Conservation (phyloP, 306 rosid species). For the Pterocarpus santalinus region DNA sequence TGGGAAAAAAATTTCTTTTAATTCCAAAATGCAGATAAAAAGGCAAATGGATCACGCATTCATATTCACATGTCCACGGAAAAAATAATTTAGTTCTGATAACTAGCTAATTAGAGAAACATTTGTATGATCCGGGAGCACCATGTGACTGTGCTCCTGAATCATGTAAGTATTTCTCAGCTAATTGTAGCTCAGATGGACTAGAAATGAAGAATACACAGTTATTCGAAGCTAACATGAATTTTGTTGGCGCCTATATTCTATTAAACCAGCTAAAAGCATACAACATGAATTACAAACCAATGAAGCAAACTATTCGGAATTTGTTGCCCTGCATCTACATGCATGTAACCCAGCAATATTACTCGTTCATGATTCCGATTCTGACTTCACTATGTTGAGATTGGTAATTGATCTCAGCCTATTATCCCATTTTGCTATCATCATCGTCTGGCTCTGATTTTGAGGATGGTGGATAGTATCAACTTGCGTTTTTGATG, state of each 20-base stretch:
- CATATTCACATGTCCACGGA: no score
- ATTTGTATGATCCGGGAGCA: no score
- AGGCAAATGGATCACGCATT: no score
- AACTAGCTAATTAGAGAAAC: not conserved
- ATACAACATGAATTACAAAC: not conserved
- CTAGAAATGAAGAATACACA: not conserved
- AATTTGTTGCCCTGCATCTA: not conserved
- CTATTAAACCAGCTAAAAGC: not conserved
- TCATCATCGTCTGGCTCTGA: not conserved
- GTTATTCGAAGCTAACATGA: not conserved
- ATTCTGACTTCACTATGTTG: not conserved
- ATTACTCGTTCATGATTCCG: not conserved
- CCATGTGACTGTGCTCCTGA: no score
- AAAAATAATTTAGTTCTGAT: not conserved
- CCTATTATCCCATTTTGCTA: not conserved
- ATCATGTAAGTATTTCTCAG: no score
- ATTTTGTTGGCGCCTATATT: not conserved
- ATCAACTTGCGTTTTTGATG: not conserved
- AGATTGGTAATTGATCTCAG: not conserved
- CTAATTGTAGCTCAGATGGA: not conserved
- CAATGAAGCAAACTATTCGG: not conserved
- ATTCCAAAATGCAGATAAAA: no score
- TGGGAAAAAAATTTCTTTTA: no score
- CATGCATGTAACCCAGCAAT: not conserved
- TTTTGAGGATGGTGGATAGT: not conserved